Evolutionary conservation across 345 rosid genomes (phyloP), one percentile per base, ranked within the genome.

Genomic region (Lepidium africanum): DNA sequence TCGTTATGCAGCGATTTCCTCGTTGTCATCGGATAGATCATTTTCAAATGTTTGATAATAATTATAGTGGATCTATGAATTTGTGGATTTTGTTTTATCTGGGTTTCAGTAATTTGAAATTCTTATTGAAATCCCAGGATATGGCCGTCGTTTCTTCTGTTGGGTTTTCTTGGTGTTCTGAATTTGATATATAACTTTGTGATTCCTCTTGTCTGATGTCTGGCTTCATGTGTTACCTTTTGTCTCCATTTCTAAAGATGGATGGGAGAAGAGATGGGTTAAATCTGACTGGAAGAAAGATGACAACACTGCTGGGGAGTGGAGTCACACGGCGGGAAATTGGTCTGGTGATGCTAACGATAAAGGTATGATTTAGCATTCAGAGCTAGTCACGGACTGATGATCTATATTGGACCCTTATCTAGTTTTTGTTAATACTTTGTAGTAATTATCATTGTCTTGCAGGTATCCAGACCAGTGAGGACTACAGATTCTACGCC

Each of bases 401-500:
- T 42, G 38, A 23, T 23, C 36, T 3, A 14, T 50, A 25, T 40
- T 10, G 5, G 15, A 49, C 10, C 4, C 13, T 15, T 47, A 10
- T 47, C 40, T 4, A 9, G 5, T 14, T 38, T 37, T 11, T 72
- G 14, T 38, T 50, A 65, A 67, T 43, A 56, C 13, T 37, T 23
- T 50, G 50, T 41, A 47, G 45, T 36, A 14, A 45, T 45, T 60
- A 49, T 14, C 30, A 12, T 27, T 49, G 40, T 55, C 12, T 27
- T 71, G 37, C 67, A 92, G 97, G 99, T 80, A 91, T 95, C 76
- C 97, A 95, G 70, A 95, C 99, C 5, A 91, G 99, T 50, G 97
- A 91, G 72, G 99, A 95, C 76, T 78, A 89, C 82, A 95, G 92
- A 67, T 95, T 95, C 81, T 95, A 91, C 80, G 99, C 99, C 50